Conservation (phyloP, 345 rosid genomes). For the Odontarrhena argentea region DNA sequence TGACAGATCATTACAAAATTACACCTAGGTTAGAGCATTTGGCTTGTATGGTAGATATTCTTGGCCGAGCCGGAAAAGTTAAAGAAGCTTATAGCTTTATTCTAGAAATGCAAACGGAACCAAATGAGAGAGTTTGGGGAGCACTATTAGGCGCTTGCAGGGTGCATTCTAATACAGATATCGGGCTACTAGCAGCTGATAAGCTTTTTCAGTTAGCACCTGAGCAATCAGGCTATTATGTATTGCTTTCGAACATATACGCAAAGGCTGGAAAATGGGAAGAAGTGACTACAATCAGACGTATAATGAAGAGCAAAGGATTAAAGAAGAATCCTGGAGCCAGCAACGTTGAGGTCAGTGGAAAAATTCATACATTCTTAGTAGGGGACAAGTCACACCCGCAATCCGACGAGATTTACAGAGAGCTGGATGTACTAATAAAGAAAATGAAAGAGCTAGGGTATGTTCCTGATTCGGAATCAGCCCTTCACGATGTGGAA, state of each 20-base stretch:
- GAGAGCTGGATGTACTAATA: constrained; percentile 53
- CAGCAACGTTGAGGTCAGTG: constrained; percentile 64
- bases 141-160: constrained; percentile 68
- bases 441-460: constrained; percentile 70
- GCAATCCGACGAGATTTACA: constrained; percentile 49
- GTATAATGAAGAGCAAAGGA: constrained; percentile 61
- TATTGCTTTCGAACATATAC: constrained; percentile 71
- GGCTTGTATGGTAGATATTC: constrained; percentile 75
- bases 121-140: constrained; percentile 80
- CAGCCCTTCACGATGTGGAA: constrained; percentile 80
- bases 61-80: constrained; percentile 67
- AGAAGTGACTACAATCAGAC: constrained; percentile 56
- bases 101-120: constrained; percentile 58
- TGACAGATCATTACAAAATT: constrained; percentile 53
- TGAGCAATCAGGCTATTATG: constrained; percentile 65
- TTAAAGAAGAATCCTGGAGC: constrained; percentile 63
- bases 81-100: constrained; percentile 62
- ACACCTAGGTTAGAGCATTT: constrained; percentile 67
- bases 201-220: constrained; percentile 61
- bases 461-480: constrained; percentile 62
- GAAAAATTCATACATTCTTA: constrained; percentile 57
- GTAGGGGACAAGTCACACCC: constrained; percentile 65
- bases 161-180: constrained; percentile 55
- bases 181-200: constrained; percentile 75
- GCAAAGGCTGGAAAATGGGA: constrained; percentile 85